Base-by-base conservation (phyloP, 2,329 filamentous ascomycete species). In the Sporothrix variecibatus region DNA sequence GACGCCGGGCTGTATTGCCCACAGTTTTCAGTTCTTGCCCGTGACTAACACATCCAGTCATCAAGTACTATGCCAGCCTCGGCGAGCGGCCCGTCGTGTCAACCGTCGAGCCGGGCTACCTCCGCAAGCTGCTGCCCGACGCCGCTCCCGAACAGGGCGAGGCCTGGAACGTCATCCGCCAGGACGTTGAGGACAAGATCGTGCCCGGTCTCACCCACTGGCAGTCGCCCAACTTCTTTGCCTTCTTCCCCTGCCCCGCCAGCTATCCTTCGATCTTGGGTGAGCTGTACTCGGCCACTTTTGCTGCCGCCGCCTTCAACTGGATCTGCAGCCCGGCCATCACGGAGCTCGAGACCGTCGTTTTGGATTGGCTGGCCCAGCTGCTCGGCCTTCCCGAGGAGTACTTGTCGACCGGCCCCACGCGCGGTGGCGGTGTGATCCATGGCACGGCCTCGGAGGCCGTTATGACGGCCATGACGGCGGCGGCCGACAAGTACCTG, bases 291-390 rank as follows among this genome's bases (percentile, higher is more conserved):
- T 94, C 91, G 60, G 91, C 93, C 5, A 92, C 94, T 7, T 95
- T 98, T 83, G 96, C 91, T 15, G 93, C 93, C 20, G 94, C 95
- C 0, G 94, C 94, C 53, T 98, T 98, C 87, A 98, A 98, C 83
- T 98, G 95, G 95, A 91, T 98, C 77, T 98, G 95, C 83, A 94
- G 92, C 6, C 95, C 95, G 0, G 94, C 93, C 7, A 92, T 96
- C 23, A 98, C 95, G 0, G 95, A 98, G 84, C 88, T 98, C 67
- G 95, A 98, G 86, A 97, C 95, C 0, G 88, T 98, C 31, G 92
- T 97, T 60, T 87, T 98, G 81, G 95, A 98, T 83, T 98, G 95
- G 95, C 85, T 98, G 3, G 94, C 92, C 20, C 89, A 92, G 81
- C 87, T 94, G 9, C 83, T 98, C 15, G 89, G 85, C 1, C 85